Evolutionary conservation across 2,329 filamentous ascomycete species (phyloP).

Genomic region (Mycosphaerella sp.): DNA sequence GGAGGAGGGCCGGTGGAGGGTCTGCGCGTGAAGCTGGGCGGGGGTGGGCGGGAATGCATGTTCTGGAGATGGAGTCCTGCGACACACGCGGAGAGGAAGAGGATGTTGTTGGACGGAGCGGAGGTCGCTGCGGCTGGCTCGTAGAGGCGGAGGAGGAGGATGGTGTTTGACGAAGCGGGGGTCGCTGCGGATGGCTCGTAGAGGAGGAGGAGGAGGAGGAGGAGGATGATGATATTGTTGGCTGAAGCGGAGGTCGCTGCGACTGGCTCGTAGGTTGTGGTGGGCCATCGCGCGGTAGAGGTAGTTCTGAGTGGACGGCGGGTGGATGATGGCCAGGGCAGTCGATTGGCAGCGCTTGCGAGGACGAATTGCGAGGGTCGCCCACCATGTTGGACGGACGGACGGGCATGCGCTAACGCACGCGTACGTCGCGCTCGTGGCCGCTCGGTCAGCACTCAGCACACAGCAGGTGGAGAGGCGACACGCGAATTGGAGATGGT

Average conservation of each 20-base stretch:
- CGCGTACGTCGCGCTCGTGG: no score
- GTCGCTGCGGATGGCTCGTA: conserved; percentile 4
- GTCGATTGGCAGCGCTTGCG: neutral
- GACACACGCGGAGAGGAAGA: conserved; percentile 5
- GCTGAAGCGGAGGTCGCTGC: conserved; percentile 4
- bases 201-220: neutral
- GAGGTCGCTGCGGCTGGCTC: conserved; percentile 5
- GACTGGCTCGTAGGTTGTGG: conserved; percentile 6
- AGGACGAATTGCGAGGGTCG: conserved; percentile 11
- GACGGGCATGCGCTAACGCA: conserved; percentile 10
- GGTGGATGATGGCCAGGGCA: neutral
- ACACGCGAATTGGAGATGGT: conserved; percentile 5
- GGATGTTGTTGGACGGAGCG: conserved; percentile 1
- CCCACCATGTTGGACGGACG: conserved; percentile 13
- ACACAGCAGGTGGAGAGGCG: conserved; percentile 1
- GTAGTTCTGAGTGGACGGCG: neutral
- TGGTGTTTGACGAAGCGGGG: conserved; percentile 1
- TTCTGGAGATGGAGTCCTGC: conserved; percentile 6
- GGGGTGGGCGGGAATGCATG: conserved; percentile 12
- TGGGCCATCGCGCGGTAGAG: neutral
- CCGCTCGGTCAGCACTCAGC: conserved; percentile 5
- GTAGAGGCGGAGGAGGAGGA: neutral
- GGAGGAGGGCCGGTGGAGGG: conserved; percentile 17
- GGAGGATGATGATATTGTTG: conserved; percentile 5
- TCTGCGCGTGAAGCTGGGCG: conserved; percentile 13